Evolutionary conservation across 1,139 yeast species (phyloP).

Genomic region (Nakaseomyces sp.): DNA sequence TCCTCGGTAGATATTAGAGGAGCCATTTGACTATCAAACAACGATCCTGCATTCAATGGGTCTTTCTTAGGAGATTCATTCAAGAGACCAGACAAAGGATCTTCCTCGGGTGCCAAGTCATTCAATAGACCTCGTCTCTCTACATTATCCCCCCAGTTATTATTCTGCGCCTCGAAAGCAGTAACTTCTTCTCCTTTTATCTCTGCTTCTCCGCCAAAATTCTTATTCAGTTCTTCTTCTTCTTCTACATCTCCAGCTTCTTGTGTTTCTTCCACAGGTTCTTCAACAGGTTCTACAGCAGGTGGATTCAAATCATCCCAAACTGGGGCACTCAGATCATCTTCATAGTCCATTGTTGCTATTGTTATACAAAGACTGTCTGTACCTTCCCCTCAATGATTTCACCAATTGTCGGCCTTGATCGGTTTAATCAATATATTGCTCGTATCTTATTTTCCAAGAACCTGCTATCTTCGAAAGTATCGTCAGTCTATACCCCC

Average conservation of each 20-base stretch:
- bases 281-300: conserved; percentile 8
- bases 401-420: too few species aligned
- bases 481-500: neutral
- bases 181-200: neutral
- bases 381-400: neutral
- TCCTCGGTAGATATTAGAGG: neutral
- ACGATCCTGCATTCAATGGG: neutral
- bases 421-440: too few species aligned
- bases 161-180: neutral
- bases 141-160: conserved; percentile 3
- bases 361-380: neutral
- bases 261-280: too few species aligned
- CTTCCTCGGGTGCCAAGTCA: conserved; percentile 24
- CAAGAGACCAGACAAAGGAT: conserved; percentile 7
- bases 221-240: conserved; percentile 12
- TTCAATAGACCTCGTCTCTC: conserved; percentile 6
- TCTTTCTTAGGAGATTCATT: conserved; percentile 3
- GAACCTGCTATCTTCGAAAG: neutral
- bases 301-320: conserved; percentile 24
- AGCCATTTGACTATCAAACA: conserved; percentile 2
- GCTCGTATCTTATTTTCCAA: too few species aligned
- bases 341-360: conserved; percentile 20
- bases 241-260: conserved; percentile 9
- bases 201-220: too few species aligned
- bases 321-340: conserved; percentile 24